Evolutionary conservation across 768 basidiomycete species (phyloP).

Genomic region (Amylocystis lapponica): DNA sequence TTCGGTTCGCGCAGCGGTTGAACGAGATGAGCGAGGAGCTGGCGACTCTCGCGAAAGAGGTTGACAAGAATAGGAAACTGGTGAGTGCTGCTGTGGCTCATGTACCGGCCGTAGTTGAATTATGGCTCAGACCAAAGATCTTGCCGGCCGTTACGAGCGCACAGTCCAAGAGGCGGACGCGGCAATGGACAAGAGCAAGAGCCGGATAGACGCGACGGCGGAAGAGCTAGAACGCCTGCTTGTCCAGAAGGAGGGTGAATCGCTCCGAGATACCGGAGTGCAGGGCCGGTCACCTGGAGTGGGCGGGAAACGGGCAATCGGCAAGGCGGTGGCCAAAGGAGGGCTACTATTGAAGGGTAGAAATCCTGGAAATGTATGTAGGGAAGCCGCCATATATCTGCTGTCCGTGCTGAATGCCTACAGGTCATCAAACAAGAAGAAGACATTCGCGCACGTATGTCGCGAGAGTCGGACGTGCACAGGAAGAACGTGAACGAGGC

Average conservation of each 20-base stretch:
- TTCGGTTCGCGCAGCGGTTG: constrained; percentile 79
- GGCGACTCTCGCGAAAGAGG: constrained; percentile 75
- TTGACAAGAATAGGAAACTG: constrained; percentile 90
- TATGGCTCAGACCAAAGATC: constrained; percentile 72
- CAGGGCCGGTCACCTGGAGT: constrained; percentile 53
- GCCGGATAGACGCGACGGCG: constrained; percentile 79
- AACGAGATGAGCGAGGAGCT: constrained; percentile 99
- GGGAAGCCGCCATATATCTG: constrained; percentile 3
- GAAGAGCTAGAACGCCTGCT: constrained; percentile 93
- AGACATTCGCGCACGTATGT: constrained; percentile 84
- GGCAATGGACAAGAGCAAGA: constrained; percentile 83
- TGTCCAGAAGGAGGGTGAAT: constrained; percentile 93
- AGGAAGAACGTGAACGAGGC: constrained; percentile 87
- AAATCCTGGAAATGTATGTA: constrained; percentile 75
- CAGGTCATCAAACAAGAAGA: constrained; percentile 78
- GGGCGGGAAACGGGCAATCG: constrained; percentile 76
- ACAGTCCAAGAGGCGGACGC: constrained; percentile 83
- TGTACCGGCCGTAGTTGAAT: background rate
- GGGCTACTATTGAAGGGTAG: constrained; percentile 87
- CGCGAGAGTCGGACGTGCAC: constrained; percentile 80
- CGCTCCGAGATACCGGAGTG: constrained; percentile 72
- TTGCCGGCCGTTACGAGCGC: constrained; percentile 83
- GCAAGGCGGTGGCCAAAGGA: constrained; percentile 89
- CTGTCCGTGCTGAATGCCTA: background rate
- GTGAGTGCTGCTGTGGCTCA: constrained; percentile 38